Conservation (phyloP, 768 basidiomycete species). For the Suillus decipiens region DNA sequence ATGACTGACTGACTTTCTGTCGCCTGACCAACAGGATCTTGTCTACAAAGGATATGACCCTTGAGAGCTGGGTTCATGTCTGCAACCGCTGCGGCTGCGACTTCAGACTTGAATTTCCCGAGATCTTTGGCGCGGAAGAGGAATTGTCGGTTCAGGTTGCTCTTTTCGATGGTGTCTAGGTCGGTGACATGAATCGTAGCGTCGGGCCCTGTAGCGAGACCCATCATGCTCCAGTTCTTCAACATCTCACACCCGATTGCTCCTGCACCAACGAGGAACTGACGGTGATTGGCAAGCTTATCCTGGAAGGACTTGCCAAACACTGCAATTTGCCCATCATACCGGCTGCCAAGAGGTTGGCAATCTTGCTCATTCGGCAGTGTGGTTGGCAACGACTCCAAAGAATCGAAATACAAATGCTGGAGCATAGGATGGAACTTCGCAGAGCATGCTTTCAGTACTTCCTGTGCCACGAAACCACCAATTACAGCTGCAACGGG, state of each 20-base stretch:
- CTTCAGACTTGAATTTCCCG: constrained; percentile 96
- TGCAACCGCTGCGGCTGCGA: constrained; percentile 85
- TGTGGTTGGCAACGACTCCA: constrained; percentile 83
- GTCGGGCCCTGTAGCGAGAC: constrained; percentile 76
- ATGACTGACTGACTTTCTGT: constrained; percentile 76
- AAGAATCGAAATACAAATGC: constrained; percentile 94
- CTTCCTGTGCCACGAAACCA: constrained; percentile 97
- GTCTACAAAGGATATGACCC: constrained; percentile 84
- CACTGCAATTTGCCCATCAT: constrained; percentile 94
- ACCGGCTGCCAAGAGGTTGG: constrained; percentile 78
- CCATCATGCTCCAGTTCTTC: constrained; percentile 99
- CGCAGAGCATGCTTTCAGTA: constrained; percentile 93
- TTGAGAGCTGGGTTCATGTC: constrained; percentile 95
- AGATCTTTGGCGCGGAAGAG: constrained; percentile 95
- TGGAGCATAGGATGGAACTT: constrained; percentile 98
- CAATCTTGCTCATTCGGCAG: constrained; percentile 83
- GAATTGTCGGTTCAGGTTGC: constrained; percentile 97
- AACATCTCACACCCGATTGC: constrained; percentile 99
- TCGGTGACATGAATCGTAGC: constrained; percentile 93
- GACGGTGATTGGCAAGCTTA: constrained; percentile 84
- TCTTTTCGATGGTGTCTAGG: constrained; percentile 98
- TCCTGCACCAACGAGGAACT: constrained; percentile 98
- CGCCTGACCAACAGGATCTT: constrained; percentile 90
- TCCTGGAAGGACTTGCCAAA: constrained; percentile 93
- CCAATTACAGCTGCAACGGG: constrained; percentile 93